Percentiles rank a stretch among this genome's conserved stretches.
Conservation (phyloP, 2,329 filamentous ascomycete species). For the Pseudocercospora fijiensis region DNA sequence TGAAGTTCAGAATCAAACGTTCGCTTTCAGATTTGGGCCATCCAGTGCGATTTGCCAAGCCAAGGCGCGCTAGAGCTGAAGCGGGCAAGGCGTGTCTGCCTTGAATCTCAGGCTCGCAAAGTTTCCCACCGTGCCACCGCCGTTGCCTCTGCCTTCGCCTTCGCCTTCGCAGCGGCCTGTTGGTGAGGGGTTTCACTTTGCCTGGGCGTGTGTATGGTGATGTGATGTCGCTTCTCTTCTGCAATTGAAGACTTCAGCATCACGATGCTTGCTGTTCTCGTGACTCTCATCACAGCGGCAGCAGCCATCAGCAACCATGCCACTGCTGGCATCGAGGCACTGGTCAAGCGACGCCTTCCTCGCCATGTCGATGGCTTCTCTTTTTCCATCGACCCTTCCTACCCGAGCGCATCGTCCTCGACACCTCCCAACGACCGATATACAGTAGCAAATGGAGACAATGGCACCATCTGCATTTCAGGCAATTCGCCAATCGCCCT, state of each 20-base stretch:
- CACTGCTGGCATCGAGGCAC: conserved; percentile 13
- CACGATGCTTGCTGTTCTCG: background rate
- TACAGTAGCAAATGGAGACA: conserved; percentile 21
- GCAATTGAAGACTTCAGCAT: background rate
- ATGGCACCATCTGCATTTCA: conserved; percentile 25
- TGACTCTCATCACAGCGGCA: background rate
- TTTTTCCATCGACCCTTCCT: background rate
- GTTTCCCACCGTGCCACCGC: background rate
- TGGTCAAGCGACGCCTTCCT: conserved; percentile 13
- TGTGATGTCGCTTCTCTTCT: background rate
- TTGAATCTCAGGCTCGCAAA: background rate
- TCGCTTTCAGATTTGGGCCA: background rate
- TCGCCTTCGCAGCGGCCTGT: background rate
- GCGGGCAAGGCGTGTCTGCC: background rate
- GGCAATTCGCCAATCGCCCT: conserved; percentile 26
- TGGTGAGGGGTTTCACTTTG: background rate
- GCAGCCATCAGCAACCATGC: background rate
- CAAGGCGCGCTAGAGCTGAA: background rate
- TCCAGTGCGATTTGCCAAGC: background rate
- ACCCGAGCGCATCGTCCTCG: background rate
- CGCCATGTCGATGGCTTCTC: conserved; percentile 10
- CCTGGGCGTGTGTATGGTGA: background rate
- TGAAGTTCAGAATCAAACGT: background rate
- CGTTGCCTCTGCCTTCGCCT: background rate
- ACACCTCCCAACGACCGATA: conserved; percentile 22